Evolutionary conservation across 2,329 filamentous ascomycete genomes (phyloP).

Genomic region (Chrysoporthe deuterocubensis): DNA sequence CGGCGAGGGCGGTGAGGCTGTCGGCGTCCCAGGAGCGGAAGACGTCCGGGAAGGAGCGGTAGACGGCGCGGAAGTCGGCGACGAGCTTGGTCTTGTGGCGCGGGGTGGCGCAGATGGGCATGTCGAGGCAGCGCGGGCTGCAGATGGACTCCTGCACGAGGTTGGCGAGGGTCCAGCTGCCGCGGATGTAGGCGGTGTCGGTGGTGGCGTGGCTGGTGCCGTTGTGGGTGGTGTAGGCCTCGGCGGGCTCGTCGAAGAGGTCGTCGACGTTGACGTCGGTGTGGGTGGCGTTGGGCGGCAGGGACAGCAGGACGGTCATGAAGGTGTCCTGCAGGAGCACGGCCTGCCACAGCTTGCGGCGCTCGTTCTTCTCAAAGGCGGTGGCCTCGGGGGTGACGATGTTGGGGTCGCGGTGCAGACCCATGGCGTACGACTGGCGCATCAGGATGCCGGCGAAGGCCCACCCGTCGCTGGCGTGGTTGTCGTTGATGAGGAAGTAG

Average conservation of each 20-base stretch:
- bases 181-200: constrained; percentile 72
- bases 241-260: constrained; percentile 62
- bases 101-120: constrained; percentile 71
- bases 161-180: constrained; percentile 79
- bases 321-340: constrained; percentile 83
- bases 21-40: constrained; percentile 71
- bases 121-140: constrained; percentile 72
- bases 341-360: constrained; percentile 81
- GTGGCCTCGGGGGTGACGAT: constrained; percentile 69
- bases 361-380: constrained; percentile 75
- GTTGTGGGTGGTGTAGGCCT: constrained; percentile 47
- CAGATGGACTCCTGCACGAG: constrained; percentile 78
- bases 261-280: constrained; percentile 79
- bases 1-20: constrained; percentile 60
- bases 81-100: constrained; percentile 73
- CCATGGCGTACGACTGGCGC: constrained; percentile 81
- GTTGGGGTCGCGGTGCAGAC: constrained; percentile 78
- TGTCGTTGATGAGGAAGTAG: constrained; percentile 86
- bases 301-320: constrained; percentile 74
- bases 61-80: constrained; percentile 70
- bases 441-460: constrained; percentile 79
- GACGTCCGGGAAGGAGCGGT: constrained; percentile 71
- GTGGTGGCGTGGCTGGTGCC: constrained; percentile 62
- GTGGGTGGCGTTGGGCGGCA: constrained; percentile 78
- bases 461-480: constrained; percentile 82